Evolutionary conservation across 148 eudicot genomes (phyloP), one percentile per base, ranked within the genome.

Genomic region (Rheum nobile): DNA sequence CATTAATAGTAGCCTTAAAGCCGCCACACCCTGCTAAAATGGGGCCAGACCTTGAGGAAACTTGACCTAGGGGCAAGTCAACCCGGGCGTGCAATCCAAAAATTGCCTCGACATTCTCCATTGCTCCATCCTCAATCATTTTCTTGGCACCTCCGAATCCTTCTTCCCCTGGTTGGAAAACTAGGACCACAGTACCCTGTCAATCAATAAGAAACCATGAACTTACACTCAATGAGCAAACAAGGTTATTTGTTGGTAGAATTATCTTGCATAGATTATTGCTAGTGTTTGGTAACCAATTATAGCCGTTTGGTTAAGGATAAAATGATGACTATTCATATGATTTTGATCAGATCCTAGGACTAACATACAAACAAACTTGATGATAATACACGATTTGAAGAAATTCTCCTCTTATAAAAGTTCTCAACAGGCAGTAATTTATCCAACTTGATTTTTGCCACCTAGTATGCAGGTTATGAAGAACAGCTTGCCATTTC

Each of bases 11-110:
- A 19, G 95, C 97, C 39, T 74, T 80, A 28, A 92, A 92, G 71
- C 84, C 80, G 28, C 97, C 95, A 74, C 92, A 88, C 0, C 95
- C 97, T 0, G 97, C 97, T 1, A 92, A 85, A 50, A 92, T 71
- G 19, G 97, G 85, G 21, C 97, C 97, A 2, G 90, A 79, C 72
- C 92, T 85, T 3, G 97, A 92, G 14, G 87, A 87, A 35, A 92
- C 81, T 12, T 80, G 59, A 21, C 83, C 86, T 0, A 91, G 82
- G 1, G 86, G 86, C 43, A 77, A 75, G 19, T 83, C 80, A 43
- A 83, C 89, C 0, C 88, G 83, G 17, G 88, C 89, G 48, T 92
- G 97, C 26, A 83, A 72, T 1, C 87, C 91, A 52, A 92, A 92
- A 57, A 92, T 89, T 19, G 97, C 97, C 73, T 89, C 97, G 44